phyloP scores from a whole-genome alignment of 805 yeast species.

The Zygoascus flipseniorum region DNA sequence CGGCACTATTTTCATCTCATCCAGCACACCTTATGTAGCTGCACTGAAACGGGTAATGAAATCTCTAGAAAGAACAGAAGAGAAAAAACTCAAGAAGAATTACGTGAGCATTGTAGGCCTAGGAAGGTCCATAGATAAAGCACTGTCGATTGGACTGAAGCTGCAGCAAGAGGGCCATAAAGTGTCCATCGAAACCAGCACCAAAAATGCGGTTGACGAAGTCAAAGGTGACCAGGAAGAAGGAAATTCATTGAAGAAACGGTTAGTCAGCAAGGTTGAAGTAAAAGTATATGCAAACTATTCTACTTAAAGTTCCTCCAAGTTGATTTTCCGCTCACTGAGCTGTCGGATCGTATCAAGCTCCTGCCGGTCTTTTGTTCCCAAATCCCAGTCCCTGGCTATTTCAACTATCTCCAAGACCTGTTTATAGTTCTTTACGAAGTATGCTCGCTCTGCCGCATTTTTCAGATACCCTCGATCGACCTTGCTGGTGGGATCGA shows the following conservation, averaged over 20 bases:
- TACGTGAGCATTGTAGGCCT: slow-evolving; percentile 59
- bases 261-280: slow-evolving; percentile 38
- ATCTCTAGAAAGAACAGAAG: slow-evolving; percentile 39
- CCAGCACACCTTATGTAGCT: slow-evolving; percentile 63
- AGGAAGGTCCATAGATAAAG: slow-evolving; percentile 64
- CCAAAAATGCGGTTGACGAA: slow-evolving; percentile 68
- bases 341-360: slow-evolving; percentile 24
- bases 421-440: slow-evolving; percentile 38
- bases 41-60: slow-evolving; percentile 59
- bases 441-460: slow-evolving; percentile 59
- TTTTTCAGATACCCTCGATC: slow-evolving; percentile 48
- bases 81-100: slow-evolving; percentile 33
- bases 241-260: slow-evolving; percentile 21
- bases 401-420: slow-evolving; percentile 42
- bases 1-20: slow-evolving; percentile 49
- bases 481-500: slow-evolving; percentile 33
- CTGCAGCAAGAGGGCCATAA: slow-evolving; percentile 44
- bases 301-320: background rate
- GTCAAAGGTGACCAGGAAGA: slow-evolving; percentile 26
- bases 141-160: slow-evolving; percentile 52
- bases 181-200: slow-evolving; percentile 56
- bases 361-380: slow-evolving; percentile 43
- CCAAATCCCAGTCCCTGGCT: slow-evolving; percentile 30
- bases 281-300: slow-evolving; percentile 27
- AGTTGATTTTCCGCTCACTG: background rate